phyloP scores from a whole-genome alignment of 306 rosid genomes.

The Trifolium fragiferum region DNA sequence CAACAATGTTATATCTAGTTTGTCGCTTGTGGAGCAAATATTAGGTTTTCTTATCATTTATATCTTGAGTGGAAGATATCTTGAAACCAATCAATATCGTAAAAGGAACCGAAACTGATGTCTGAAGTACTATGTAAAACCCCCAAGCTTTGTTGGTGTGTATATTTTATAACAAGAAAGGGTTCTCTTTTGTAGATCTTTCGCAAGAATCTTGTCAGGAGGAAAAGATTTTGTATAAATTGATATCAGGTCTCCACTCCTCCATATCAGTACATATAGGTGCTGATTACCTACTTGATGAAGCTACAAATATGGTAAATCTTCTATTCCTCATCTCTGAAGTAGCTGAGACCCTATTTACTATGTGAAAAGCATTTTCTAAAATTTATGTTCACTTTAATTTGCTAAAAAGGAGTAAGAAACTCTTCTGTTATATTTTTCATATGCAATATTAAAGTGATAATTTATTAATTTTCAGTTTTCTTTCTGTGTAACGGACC shows the following conservation, averaged over 20 bases:
- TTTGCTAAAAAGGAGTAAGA: too few species aligned
- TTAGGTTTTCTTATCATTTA: constrained; percentile 14
- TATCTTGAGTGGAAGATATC: constrained; percentile 10
- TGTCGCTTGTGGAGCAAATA: constrained; percentile 4
- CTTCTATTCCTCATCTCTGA: constrained; percentile 12
- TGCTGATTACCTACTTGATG: constrained; percentile 83
- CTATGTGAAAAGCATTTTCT: too few species aligned
- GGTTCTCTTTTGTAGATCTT: constrained; percentile 53
- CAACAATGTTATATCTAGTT: constrained; percentile 23
- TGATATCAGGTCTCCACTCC: constrained; percentile 99
- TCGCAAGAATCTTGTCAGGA: constrained; percentile 87
- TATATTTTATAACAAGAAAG: neutral
- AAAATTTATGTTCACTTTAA: too few species aligned
- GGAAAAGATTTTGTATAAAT: constrained; percentile 86
- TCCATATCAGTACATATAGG: constrained; percentile 96
- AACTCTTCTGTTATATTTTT: too few species aligned
- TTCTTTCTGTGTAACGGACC: constrained; percentile 1
- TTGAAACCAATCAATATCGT: constrained; percentile 7
- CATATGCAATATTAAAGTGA: neutral
- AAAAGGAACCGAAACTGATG: neutral
- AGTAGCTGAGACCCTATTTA: neutral
- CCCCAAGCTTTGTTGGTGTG: constrained; percentile 24
- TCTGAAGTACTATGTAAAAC: constrained; percentile 24
- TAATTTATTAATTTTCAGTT: neutral
- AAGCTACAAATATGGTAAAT: constrained; percentile 67